Percentiles rank a stretch among this genome's conserved stretches.
Conservation (phyloP, 1,284 basidiomycete genomes). For the Sphagnurus paluster region DNA sequence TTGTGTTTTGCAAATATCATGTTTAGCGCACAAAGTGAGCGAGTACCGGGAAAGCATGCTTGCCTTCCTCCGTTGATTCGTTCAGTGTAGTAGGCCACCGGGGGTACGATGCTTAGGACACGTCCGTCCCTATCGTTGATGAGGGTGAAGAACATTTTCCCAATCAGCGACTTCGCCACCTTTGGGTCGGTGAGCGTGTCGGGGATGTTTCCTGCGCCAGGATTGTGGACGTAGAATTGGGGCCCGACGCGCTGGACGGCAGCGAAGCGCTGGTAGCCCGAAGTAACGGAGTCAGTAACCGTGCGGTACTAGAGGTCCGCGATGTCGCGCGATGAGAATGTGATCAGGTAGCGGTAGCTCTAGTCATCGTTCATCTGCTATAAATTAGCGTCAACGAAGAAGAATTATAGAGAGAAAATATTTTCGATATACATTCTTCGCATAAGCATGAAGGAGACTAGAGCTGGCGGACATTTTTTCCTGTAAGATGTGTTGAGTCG, state of each 20-base stretch:
- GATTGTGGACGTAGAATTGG: slow-evolving; percentile 20
- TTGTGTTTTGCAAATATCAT: too few species aligned
- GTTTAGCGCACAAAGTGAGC: too few species aligned
- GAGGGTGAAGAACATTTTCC: slow-evolving; percentile 20
- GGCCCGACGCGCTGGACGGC: slow-evolving; percentile 10
- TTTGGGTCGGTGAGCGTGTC: slow-evolving; percentile 16
- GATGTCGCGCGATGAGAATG: slow-evolving; percentile 15
- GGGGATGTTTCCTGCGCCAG: slow-evolving; percentile 6
- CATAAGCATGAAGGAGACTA: slow-evolving; percentile 13
- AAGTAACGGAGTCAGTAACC: slow-evolving; percentile 10
- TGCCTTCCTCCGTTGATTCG: slow-evolving; percentile 9
- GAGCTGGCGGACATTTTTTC: background rate
- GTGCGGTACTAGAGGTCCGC: slow-evolving; percentile 19
- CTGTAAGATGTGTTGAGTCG: too few species aligned
- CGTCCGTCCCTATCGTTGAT: slow-evolving; percentile 16
- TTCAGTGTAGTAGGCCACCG: slow-evolving; percentile 14
- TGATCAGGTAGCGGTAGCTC: slow-evolving; percentile 15
- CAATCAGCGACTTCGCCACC: background rate
- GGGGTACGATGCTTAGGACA: slow-evolving; percentile 9
- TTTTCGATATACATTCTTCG: slow-evolving; percentile 8
- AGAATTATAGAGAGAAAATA: background rate
- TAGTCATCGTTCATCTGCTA: slow-evolving; percentile 8
- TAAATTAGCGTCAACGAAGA: background rate
- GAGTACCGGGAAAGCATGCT: background rate
- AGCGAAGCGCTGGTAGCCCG: slow-evolving; percentile 12